These are phyloP conservation scores for Beta corolliflora DNA, from an alignment of 179 eudicot genomes.

Conservation along the genomic window DNA sequence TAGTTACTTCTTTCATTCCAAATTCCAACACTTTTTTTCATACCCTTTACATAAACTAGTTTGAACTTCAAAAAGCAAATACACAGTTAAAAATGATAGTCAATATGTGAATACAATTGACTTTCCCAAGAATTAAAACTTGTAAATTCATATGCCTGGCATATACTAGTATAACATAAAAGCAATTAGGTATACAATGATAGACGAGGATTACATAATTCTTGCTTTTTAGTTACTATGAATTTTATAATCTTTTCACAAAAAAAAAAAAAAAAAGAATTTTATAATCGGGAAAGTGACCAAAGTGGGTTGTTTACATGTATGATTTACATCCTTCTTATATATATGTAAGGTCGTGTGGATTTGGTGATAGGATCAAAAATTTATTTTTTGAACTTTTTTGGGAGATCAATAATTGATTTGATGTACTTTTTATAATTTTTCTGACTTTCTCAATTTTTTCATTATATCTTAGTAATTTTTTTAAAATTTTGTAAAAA, in stretches of 20 bases:
- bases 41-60: neutral
- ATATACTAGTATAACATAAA: neutral
- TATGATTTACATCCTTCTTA: too few species aligned
- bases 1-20: slow-evolving; percentile 27
- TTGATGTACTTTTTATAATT: too few species aligned
- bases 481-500: too few species aligned
- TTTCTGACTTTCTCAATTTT: too few species aligned
- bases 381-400: too few species aligned
- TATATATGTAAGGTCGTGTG: too few species aligned
- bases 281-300: neutral
- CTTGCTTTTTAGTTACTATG: neutral
- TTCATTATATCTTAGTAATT: too few species aligned
- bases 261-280: too few species aligned
- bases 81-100: neutral
- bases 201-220: neutral
- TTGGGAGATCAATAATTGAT: too few species aligned
- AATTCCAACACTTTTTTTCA: neutral
- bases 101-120: slow-evolving; percentile 10
- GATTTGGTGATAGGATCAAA: too few species aligned
- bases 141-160: neutral
- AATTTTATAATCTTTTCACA: too few species aligned
- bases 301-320: neutral
- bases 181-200: slow-evolving; percentile 4
- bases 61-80: neutral
- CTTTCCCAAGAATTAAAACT: slow-evolving; percentile 7